Percentiles rank a stretch among this genome's conserved stretches.
phyloP scores from a whole-genome alignment of 495 filamentous ascomycete genomes.

The Copromyces sp. region DNA sequence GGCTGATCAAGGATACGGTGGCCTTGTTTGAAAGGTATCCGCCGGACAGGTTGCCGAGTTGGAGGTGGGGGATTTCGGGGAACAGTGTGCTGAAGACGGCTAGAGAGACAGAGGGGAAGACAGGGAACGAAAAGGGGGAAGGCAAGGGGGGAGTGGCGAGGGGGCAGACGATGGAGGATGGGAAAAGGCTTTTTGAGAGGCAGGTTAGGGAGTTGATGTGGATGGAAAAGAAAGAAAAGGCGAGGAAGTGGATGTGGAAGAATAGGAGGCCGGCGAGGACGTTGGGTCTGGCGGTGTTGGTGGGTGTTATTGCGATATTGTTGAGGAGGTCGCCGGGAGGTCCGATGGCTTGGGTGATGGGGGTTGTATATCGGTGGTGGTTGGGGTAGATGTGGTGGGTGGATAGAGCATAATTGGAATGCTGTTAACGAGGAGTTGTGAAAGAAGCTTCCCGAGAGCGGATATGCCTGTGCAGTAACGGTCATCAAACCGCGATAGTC shows the following conservation, averaged over 20 bases:
- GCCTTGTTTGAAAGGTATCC: slow-evolving; percentile 54
- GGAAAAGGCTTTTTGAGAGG: slow-evolving; percentile 44
- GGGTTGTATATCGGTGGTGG: slow-evolving; percentile 10
- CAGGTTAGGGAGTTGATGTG: slow-evolving; percentile 60
- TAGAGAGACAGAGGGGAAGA: slow-evolving; percentile 24
- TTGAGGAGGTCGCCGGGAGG: slow-evolving; percentile 25
- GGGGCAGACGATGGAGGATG: slow-evolving; percentile 6
- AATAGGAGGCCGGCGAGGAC: slow-evolving; percentile 48
- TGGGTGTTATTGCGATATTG: slow-evolving; percentile 44
- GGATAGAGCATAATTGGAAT: not conserved
- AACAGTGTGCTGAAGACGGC: slow-evolving; percentile 82
- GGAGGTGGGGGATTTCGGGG: slow-evolving; percentile 54
- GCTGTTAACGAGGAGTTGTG: not conserved
- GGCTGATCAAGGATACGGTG: slow-evolving; percentile 54
- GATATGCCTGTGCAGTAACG: not conserved
- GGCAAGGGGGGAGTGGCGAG: not conserved
- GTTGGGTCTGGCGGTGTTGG: slow-evolving; percentile 51
- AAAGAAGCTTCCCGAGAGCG: not conserved
- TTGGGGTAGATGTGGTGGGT: slow-evolving; percentile 2
- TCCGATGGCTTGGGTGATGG: slow-evolving; percentile 12
- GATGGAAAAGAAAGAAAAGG: slow-evolving; percentile 46
- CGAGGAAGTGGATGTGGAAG: slow-evolving; percentile 43
- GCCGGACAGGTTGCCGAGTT: slow-evolving; percentile 62
- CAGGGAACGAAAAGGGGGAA: not conserved
- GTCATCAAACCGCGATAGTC: no score